Percentiles rank a stretch among this genome's conserved stretches.
Conservation (phyloP, 345 rosid genomes). For the Atalantia buxifolia region DNA sequence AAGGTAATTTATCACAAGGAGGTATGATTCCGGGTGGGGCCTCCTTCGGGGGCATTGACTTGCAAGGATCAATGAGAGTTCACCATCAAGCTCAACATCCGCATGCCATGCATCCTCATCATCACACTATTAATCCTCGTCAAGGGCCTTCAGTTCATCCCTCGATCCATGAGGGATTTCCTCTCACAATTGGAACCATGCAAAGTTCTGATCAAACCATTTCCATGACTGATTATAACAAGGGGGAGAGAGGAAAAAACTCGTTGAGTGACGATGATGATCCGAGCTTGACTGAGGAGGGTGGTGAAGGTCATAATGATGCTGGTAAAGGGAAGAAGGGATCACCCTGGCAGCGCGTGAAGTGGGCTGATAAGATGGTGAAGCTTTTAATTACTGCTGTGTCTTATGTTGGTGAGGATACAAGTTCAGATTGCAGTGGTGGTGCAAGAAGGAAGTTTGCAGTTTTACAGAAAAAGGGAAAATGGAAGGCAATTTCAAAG, state of each 20-base stretch:
- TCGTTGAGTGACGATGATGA: constrained; percentile 85
- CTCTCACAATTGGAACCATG: constrained; percentile 64
- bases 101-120: constrained; percentile 51
- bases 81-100: constrained; percentile 48
- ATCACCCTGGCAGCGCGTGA: constrained; percentile 88
- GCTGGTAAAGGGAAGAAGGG: constrained; percentile 53
- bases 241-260: constrained; percentile 59
- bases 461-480: constrained; percentile 80
- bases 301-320: constrained; percentile 55
- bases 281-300: constrained; percentile 71
- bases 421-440: constrained; percentile 39
- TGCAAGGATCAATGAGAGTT: constrained; percentile 64
- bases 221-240: constrained; percentile 42
- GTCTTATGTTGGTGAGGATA: constrained; percentile 82
- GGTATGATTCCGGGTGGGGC: constrained; percentile 60
- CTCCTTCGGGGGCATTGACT: constrained; percentile 68
- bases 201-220: constrained; percentile 55
- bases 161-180: constrained; percentile 57
- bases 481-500: constrained; percentile 87
- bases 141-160: constrained; percentile 40
- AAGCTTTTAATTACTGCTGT: constrained; percentile 85
- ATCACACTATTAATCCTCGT: constrained; percentile 39
- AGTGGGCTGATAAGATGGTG: constrained; percentile 97
- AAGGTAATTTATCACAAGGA: constrained; percentile 67
- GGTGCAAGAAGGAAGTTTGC: constrained; percentile 68